phyloP scores from a whole-genome alignment of 148 eudicot genomes.

The Talinum fruticosum region DNA sequence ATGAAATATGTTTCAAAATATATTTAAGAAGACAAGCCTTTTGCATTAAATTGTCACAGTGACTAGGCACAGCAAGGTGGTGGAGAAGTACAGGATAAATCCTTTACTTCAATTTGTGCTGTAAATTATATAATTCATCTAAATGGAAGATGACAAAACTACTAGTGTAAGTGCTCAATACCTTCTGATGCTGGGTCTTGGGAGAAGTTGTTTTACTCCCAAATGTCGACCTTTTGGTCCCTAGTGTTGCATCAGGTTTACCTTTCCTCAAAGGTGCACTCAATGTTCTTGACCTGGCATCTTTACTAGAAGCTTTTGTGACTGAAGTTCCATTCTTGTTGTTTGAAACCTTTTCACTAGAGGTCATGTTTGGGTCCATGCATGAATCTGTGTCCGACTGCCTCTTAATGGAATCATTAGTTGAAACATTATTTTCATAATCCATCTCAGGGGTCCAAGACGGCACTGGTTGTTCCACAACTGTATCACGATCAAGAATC shows the following conservation, averaged over 20 bases:
- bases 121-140: background rate
- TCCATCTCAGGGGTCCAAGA: conserved; percentile 73
- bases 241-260: conserved; percentile 50
- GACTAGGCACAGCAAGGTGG: background rate
- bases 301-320: conserved; percentile 40
- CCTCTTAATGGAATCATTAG: conserved; percentile 27
- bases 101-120: background rate
- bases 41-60: conserved; percentile 5
- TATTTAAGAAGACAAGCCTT: background rate
- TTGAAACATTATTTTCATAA: conserved; percentile 31
- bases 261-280: conserved; percentile 41
- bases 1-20: background rate
- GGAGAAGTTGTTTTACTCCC: conserved; percentile 44
- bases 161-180: conserved; percentile 22
- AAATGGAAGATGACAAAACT: background rate
- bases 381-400: conserved; percentile 27
- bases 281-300: conserved; percentile 41
- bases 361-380: conserved; percentile 25
- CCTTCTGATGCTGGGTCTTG: conserved; percentile 60
- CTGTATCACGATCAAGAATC: conserved; percentile 61
- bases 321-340: conserved; percentile 28
- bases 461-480: conserved; percentile 34
- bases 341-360: conserved; percentile 34
- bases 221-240: conserved; percentile 35
- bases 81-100: background rate